Evolutionary conservation across 768 basidiomycete species (phyloP), one percentile per base, ranked within the genome.

Genomic region (Pleurotus sapidus): DNA sequence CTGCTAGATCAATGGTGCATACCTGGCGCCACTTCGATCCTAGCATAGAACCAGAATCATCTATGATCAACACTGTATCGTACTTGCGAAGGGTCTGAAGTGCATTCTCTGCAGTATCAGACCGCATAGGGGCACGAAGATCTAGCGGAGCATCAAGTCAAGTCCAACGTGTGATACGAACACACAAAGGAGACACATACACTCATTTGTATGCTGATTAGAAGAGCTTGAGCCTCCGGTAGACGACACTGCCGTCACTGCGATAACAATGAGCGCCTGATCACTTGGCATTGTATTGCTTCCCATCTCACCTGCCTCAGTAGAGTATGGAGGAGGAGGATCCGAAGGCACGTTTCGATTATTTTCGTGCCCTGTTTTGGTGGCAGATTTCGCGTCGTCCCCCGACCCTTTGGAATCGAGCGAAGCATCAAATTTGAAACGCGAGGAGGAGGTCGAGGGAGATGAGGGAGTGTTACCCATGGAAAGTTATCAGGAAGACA

Each of bases 31-130:
- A 86, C 8, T 70, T 64, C 2, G 43, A 40, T 7, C 75, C 79
- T 23, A 57, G 57, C 84, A 85, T 84, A 4, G 82, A 82, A 5
- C 67, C 68, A 9, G 83, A 84, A 62, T 84, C 84, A 63, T 83
- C 81, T 54, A 85, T 72, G 49, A 85, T 64, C 27, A 84, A 66
- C 6, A 83, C 75, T 1, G 81, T 83, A 51, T 85, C 75, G 46
- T 46, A 56, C 27, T 46, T 56, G 14, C 55, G 23, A 15, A 56
- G 46, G 15, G 17, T 56, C 43, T 56, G 43, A 12, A 56, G 43
- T n/a, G 55, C 55, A 56, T 56, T 47, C 17, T 56, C 55, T 23
- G 45, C 51, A 5, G 51, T 53, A 14, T 53, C 51, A 53, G 51
- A 7, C 39, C 51, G 51, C 51, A 53, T 53, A 53, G 51, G 51